Base-by-base conservation (phyloP, 345 rosid species). In the Sonneratia caseolaris region DNA sequence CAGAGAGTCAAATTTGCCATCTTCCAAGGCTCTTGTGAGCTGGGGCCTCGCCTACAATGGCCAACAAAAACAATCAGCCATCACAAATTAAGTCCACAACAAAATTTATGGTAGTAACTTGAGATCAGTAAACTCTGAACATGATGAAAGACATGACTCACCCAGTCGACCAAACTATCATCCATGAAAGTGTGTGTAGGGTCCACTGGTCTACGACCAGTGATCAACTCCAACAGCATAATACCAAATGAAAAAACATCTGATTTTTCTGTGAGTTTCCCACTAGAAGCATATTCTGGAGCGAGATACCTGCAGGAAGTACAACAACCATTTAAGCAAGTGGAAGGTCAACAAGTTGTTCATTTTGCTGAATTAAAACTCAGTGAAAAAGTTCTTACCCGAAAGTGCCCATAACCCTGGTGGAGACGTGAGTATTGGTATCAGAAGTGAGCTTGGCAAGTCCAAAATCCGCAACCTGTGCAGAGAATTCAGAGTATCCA, bases 111-210 rank as follows among this genome's bases (percentile, higher is more conserved):
- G 7, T 62, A 35, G 14, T 22, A 37, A 11, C 0, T 35, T 37
- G 37, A 32, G 42, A 65, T 35, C 22, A 36, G 36, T 9, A 18
- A 37, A 65, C 11, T 65, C 15, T 47, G 51, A 65, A 92, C 93
- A 8, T 38, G 45, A 42, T 42, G 45, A 42, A 40, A 42, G 45
- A 2, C 32, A 67, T 42, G 19, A 74, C 87, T 77, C 79, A 89
- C 98, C 98, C 98, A 93, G 64, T 93, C 98, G 27, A 93, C 98
- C 79, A 93, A 85, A 80, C 98, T 91, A 69, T 94, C 98, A 70
- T 94, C 98, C 88, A 86, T 85, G 83, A 64, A 85, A 78, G 84
- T 68, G 74, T 85, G 75, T 62, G 81, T 77, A 37, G 88, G 59
- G 77, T 90, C 96, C 72, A 94, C 95, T 3, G 97, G 98, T 66